Base-by-base conservation (phyloP, 2,329 filamentous ascomycete genomes). In the Macroventuria anomochaeta region DNA sequence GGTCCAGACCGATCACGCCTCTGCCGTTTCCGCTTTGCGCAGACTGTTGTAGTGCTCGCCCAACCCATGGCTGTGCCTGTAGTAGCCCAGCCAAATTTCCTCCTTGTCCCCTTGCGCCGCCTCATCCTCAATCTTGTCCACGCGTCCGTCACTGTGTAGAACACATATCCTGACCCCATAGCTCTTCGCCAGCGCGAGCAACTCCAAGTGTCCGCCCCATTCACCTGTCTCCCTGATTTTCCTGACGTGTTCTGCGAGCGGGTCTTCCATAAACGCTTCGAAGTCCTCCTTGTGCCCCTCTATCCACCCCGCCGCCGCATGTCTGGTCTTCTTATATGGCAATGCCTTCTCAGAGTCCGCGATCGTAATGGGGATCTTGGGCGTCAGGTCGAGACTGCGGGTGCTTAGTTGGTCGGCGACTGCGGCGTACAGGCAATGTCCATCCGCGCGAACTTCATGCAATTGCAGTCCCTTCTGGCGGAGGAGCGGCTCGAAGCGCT, bases 21-120 rank as follows among this genome's bases (percentile, higher is more conserved):
- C 8, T 11, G 21, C 25, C 25, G 21, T 21, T 4, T 34, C 74
- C 51, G 58, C 55, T 50, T 73, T 79, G 36, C 79, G 69, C 71
- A 99, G 76, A 46, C 93, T 96, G 73, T 99, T 99, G 77, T 99
- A 99, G 77, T 99, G 95, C 79, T 97, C 95, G 11, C 95, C 95
- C 42, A 99, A 79, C 1, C 93, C 93, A 74, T 96, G 97, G 41
- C 90, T 91, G 78, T 97, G 92, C 66, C 90, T 84, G 76, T 97
- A 97, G 75, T 97, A 99, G 29, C 92, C 93, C 75, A 99, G 75
- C 93, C 95, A 97, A 43, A 96, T 82, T 62, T 84, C 85, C 64
- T 83, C 83, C 61, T 77, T 79, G 8, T 67, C 68, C 46, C 75
- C 72, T 18, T 77, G 75, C 3, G 75, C 70, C 17, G 76, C 80